phyloP scores from a whole-genome alignment of 176 grass and related monocot species.

The Thinopyrum elongatum region DNA sequence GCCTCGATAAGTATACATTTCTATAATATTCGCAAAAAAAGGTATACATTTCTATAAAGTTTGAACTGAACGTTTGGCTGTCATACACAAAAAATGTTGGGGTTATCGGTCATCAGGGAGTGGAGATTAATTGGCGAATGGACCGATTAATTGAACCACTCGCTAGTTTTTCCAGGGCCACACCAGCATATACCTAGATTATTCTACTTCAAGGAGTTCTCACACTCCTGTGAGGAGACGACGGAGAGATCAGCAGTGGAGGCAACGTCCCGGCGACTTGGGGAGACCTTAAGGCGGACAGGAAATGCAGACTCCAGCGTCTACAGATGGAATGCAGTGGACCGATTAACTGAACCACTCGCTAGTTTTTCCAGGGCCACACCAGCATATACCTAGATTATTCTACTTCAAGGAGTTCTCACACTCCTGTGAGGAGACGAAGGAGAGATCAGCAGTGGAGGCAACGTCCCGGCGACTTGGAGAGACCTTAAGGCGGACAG shows the following conservation, averaged over 20 bases:
- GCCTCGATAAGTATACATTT: too few species aligned
- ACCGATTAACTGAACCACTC: too few species aligned
- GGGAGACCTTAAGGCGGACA: background rate
- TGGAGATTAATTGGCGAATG: too few species aligned
- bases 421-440: background rate
- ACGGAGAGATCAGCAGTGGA: background rate
- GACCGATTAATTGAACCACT: background rate
- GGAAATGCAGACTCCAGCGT: too few species aligned
- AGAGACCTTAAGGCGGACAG: background rate
- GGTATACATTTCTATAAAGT: conserved; percentile 5
- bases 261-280: background rate
- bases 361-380: too few species aligned
- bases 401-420: background rate
- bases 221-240: background rate
- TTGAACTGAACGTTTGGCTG: background rate
- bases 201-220: background rate
- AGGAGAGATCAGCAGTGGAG: background rate
- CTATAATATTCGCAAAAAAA: background rate
- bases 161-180: too few species aligned
- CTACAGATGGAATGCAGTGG: too few species aligned
- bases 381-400: background rate
- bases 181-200: background rate
- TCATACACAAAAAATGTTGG: background rate
- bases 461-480: background rate
- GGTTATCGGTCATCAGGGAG: background rate